Base-by-base conservation (phyloP, 2,329 filamentous ascomycete genomes). In the Cytospora leucostoma region DNA sequence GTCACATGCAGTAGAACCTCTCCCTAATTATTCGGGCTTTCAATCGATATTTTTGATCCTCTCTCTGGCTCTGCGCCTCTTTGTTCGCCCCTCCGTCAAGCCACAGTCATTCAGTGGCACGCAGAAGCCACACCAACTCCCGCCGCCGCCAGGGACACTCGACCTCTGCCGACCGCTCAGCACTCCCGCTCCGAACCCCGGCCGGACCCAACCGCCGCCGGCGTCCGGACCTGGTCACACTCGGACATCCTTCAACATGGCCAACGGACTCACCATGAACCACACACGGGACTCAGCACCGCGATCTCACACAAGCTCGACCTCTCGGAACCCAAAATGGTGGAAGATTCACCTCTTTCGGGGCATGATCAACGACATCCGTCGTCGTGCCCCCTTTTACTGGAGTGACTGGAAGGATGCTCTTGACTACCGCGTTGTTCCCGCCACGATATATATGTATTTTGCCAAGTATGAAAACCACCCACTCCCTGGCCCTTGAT, bases 371-470 rank as follows among this genome's bases (percentile, higher is more conserved):
- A 88, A 91, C 71, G 92, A 96, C 76, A 71, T 96, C 38, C 86
- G 86, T 67, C 86, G 91, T 63, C 80, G 92, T 66, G 83, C 83
- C 8, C 92, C 92, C 1, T 96, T 84, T 73, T 96, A 95, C 72
- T 80, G 78, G 76, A 93, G 89, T 75, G 92, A 96, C 75, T 96
- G 90, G 90, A 80, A 74, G 19, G 92, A 96, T 78, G 92, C 92
- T 1, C 95, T 91, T 91, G 90, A 96, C 73, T 96, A 96, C 78
- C 86, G 92, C 60, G 91, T 96, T 50, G 84, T 96, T 47, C 92
- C 92, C 1, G 91, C 91, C 17, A 96, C 92, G 11, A 80, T 96
- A 35, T 96, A 96, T 77, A 96, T 96, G 91, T 96, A 95, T 79
- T 96, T 96, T 82, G 92, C 92, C 67, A 96, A 96, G 91, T 94